Evolutionary conservation across 1,284 basidiomycete genomes (phyloP).

Genomic region (Apiotrichum brassicae): DNA sequence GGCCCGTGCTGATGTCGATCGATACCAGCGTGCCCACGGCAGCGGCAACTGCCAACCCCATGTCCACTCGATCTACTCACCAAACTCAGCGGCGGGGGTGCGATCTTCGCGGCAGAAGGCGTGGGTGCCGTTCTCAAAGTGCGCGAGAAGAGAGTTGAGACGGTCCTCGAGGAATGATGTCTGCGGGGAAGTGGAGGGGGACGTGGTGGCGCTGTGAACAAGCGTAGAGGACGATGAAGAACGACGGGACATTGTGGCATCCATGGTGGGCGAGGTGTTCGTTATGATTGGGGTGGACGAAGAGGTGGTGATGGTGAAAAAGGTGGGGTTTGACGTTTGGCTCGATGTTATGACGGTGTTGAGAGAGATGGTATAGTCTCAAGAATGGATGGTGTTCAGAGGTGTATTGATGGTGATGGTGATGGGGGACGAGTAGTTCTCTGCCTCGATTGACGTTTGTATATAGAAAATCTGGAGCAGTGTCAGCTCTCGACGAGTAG

Average conservation of each 20-base stretch:
- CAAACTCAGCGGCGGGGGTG: not conserved
- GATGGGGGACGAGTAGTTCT: too few relatives aligned
- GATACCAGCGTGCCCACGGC: not conserved
- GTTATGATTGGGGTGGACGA: not conserved
- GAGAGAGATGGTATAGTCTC: too few relatives aligned
- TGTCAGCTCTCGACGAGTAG: too few relatives aligned
- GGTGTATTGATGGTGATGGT: not conserved
- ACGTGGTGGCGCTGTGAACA: not conserved
- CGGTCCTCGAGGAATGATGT: constrained; percentile 13
- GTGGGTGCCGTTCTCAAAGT: constrained; percentile 31
- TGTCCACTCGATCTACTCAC: not conserved
- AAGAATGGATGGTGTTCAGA: not conserved
- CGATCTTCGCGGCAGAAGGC: constrained; percentile 25
- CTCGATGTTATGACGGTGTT: too few relatives aligned
- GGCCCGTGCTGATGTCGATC: too few relatives aligned
- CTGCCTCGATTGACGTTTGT: too few relatives aligned
- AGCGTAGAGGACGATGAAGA: not conserved
- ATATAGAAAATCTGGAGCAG: too few relatives aligned
- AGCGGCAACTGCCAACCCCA: not conserved
- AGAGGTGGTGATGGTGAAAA: not conserved
- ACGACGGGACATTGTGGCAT: constrained; percentile 1
- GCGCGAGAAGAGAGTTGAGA: constrained; percentile 24
- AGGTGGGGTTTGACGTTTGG: not conserved
- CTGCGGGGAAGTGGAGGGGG: constrained; percentile 9
- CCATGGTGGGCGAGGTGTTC: not conserved